Percentiles rank a stretch among this genome's conserved stretches.
These are phyloP conservation scores for Cladosporium sp. DNA, from an alignment of 2,329 filamentous ascomycete species.

Conservation along the genomic window DNA sequence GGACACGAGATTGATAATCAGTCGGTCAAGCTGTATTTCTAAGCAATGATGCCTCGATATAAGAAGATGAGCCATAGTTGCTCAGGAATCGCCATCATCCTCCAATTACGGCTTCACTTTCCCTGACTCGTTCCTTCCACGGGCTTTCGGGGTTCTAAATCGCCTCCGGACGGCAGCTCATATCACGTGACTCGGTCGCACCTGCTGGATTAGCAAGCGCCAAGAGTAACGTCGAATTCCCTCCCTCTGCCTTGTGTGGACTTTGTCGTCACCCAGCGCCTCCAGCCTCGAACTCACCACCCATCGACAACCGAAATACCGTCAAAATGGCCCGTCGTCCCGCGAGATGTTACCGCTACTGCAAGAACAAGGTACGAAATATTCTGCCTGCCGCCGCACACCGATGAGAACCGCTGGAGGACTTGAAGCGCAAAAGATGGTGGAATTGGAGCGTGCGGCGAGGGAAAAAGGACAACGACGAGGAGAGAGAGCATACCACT, in stretches of 20 bases:
- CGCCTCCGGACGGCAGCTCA: too few species aligned
- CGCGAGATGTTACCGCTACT: conserved; percentile 96
- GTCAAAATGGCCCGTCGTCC: conserved; percentile 99
- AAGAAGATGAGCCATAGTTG: conserved; percentile 4
- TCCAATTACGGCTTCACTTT: background rate
- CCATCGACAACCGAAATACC: conserved; percentile 60
- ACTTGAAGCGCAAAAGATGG: conserved; percentile 19
- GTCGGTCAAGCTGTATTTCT: background rate
- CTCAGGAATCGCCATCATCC: background rate
- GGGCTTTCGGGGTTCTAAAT: conserved; percentile 3
- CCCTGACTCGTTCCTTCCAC: background rate
- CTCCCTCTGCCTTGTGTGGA: too few species aligned
- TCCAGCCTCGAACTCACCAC: conserved; percentile 29
- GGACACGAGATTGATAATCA: conserved; percentile 1
- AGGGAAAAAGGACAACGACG: conserved; percentile 18
- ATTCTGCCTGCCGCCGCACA: conserved; percentile 11
- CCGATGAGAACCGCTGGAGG: conserved; percentile 5
- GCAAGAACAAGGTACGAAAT: conserved; percentile 97
- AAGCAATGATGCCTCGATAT: background rate
- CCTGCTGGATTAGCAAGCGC: too few species aligned
- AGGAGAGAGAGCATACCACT: conserved; percentile 35
- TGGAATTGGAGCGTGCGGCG: conserved; percentile 21
- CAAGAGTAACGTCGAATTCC: too few species aligned
- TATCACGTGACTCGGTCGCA: too few species aligned
- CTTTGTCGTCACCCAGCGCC: background rate